phyloP scores from a whole-genome alignment of 306 rosid species.

The Trifolium pratense region DNA sequence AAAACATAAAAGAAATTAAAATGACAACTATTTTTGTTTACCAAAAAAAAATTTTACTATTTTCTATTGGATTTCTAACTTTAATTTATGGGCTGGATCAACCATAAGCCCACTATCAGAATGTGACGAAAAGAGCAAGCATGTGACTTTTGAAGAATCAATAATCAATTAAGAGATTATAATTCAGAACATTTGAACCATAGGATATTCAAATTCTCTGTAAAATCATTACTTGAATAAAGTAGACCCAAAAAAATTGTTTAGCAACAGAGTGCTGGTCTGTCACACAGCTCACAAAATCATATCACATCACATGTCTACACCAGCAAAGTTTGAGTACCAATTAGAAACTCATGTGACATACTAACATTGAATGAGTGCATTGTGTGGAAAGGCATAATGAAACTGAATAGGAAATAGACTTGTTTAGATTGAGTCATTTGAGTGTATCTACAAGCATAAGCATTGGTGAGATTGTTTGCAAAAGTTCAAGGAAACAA shows the following conservation, averaged over 20 bases:
- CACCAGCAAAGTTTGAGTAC: not conserved
- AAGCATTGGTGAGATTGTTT: too few relatives aligned
- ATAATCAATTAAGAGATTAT: not conserved
- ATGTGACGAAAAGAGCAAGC: not conserved
- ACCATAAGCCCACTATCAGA: too few relatives aligned
- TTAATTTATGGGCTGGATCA: too few relatives aligned
- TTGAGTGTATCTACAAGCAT: too few relatives aligned
- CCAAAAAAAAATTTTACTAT: too few relatives aligned
- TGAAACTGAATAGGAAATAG: slow-evolving; percentile 2
- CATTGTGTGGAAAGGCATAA: not conserved
- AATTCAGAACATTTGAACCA: slow-evolving; percentile 17
- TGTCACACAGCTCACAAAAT: slow-evolving; percentile 30
- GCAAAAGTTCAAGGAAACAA: too few relatives aligned
- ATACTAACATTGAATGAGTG: slow-evolving; percentile 9
- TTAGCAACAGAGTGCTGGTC: slow-evolving; percentile 28
- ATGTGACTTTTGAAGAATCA: not conserved
- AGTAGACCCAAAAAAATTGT: slow-evolving; percentile 19
- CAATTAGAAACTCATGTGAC: slow-evolving; percentile 1
- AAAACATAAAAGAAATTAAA: too few relatives aligned
- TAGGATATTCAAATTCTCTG: slow-evolving; percentile 11
- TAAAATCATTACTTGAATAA: not conserved
- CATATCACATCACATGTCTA: slow-evolving; percentile 18
- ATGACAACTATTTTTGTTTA: too few relatives aligned
- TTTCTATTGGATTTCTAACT: too few relatives aligned
- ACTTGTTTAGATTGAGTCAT: too few relatives aligned